Base-by-base conservation (phyloP, 148 eudicot species). In the Gaultheria prostrata region DNA sequence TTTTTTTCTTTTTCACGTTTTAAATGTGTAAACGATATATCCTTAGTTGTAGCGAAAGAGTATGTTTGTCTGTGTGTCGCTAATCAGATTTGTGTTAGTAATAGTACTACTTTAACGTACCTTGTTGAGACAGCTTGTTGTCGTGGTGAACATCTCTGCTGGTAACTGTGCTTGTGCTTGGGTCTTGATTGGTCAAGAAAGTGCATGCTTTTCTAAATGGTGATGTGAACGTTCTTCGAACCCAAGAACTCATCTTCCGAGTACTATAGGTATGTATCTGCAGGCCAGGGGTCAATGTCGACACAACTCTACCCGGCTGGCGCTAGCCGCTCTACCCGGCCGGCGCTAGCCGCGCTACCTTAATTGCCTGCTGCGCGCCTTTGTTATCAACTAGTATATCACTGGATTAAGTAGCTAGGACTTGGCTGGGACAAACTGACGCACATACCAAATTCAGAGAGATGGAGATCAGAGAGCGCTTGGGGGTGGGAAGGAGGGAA, bases 201-300 rank as follows among this genome's bases (percentile, higher is more conserved):
- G 95, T 93, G 56, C 93, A 84, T 84, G 95, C 95, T 85, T 94
- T 94, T 84, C 86, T 90, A 89, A 94, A 93, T 17, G 98, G 98
- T 87, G 93, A 84, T 26, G 90, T 88, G 79, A 94, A 92, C 20
- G 94, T 88, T 85, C 88, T n/a, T n/a, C n/a, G 87, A 73, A 92
- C 95, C 98, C 96, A 93, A 48, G 94, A 94, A 72, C 91, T 85
- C 88, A 85, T 88, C 8, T 57, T 76, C 69, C 15, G 49, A n/a
- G n/a, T 43, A 57, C 5, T 7, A 32, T 65, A 26, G 12, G 11
- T 49, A 9, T 2, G 33, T 26, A 26, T 5, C 71, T 26, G 6
- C 33, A 59, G 26, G 28, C 26, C 71, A n/a, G n/a, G n/a, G n/a
- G n/a, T 65, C 71, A 26, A 26, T 63, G 33, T 65, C 21, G 71